phyloP scores from a whole-genome alignment of 148 eudicot species.

The Rhododendron kiyosumense region DNA sequence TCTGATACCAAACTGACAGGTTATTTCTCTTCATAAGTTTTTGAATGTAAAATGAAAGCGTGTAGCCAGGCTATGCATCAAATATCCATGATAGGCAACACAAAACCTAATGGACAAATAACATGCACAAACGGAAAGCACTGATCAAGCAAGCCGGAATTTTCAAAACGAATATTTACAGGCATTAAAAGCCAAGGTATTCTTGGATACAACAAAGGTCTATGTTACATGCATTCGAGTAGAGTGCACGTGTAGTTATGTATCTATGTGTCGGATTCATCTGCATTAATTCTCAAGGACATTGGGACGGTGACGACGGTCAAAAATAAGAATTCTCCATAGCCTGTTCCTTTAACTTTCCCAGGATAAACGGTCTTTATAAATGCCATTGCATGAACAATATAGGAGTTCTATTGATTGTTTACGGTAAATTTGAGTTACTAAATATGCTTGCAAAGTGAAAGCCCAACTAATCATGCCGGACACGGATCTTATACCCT shows the following conservation, averaged over 20 bases:
- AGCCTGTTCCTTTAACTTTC: neutral
- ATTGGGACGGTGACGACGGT: neutral
- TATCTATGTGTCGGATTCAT: neutral
- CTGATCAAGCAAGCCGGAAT: constrained; percentile 2
- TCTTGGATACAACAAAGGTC: neutral
- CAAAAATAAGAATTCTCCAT: neutral
- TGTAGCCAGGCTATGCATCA: neutral
- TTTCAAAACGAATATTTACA: neutral
- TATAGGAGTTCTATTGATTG: neutral
- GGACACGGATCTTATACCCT: neutral
- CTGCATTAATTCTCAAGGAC: neutral
- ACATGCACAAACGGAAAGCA: neutral
- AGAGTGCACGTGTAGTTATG: neutral
- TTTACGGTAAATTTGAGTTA: neutral
- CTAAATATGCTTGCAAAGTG: neutral
- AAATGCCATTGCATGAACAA: neutral
- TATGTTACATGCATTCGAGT: neutral
- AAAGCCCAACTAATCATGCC: neutral
- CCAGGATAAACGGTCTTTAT: neutral
- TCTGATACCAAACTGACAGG: constrained; percentile 37
- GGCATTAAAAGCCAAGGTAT: neutral
- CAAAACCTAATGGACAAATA: neutral
- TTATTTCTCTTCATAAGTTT: neutral
- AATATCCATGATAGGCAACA: neutral
- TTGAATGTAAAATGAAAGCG: neutral